Evolutionary conservation across 768 basidiomycete genomes (phyloP).

Genomic region (Xerocomellus amylosporus): DNA sequence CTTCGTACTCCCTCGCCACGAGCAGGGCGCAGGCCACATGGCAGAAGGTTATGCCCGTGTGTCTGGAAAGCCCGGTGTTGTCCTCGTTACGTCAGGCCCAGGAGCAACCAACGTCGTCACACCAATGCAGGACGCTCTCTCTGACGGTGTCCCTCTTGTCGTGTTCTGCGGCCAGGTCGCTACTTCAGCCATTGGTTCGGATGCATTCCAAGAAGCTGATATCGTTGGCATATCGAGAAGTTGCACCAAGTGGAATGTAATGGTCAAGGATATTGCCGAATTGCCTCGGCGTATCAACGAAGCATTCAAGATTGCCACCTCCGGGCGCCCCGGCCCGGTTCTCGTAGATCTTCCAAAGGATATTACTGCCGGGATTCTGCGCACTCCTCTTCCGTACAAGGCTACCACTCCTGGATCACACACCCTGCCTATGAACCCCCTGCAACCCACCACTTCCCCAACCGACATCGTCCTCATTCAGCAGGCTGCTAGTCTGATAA

Average conservation of each 20-base stretch:
- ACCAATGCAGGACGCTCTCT: slow-evolving; percentile 95
- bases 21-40: slow-evolving; percentile 99
- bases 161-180: slow-evolving; percentile 99
- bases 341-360: slow-evolving; percentile 99
- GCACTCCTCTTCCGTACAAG: slow-evolving; percentile 79
- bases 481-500: slow-evolving; percentile 88
- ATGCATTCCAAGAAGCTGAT: slow-evolving; percentile 99
- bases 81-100: slow-evolving; percentile 96
- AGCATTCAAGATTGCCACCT: slow-evolving; percentile 98
- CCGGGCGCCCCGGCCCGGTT: slow-evolving; percentile 95
- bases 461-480: slow-evolving; percentile 66
- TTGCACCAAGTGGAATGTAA: slow-evolving; percentile 99
- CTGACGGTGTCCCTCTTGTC: slow-evolving; percentile 90
- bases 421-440: slow-evolving; percentile 71
- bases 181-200: slow-evolving; percentile 97
- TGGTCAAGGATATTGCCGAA: slow-evolving; percentile 97
- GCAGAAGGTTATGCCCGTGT: slow-evolving; percentile 97
- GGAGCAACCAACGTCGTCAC: slow-evolving; percentile 98
- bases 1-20: slow-evolving; percentile 93
- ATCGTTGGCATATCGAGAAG: slow-evolving; percentile 92
- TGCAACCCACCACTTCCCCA: slow-evolving; percentile 54
- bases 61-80: slow-evolving; percentile 96
- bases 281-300: slow-evolving; percentile 95
- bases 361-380: slow-evolving; percentile 89
- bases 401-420: slow-evolving; percentile 83